Evolutionary conservation across 768 basidiomycete species (phyloP).

Genomic region (Kwoniella newhampshirensis): DNA sequence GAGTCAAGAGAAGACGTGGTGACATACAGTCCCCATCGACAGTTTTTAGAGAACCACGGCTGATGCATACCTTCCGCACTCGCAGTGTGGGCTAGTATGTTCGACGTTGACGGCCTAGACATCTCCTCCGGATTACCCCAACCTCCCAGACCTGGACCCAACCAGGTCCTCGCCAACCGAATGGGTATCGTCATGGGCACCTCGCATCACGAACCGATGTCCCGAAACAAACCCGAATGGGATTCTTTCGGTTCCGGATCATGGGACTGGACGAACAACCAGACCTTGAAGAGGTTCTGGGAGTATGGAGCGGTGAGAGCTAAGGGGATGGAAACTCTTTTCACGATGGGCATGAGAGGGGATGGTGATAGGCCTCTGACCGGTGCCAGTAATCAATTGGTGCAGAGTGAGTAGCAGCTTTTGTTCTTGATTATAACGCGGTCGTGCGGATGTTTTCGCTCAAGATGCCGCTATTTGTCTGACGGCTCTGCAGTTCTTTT

Average conservation of each 20-base stretch:
- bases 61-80: neutral
- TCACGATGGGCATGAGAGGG: conserved; percentile 69
- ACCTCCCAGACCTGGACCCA: conserved; percentile 62
- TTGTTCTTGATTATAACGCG: too few relatives aligned
- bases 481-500: too few relatives aligned
- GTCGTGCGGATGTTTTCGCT: too few relatives aligned
- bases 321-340: conserved; percentile 64
- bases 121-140: conserved; percentile 56
- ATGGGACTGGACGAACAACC: conserved; percentile 64
- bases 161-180: conserved; percentile 64
- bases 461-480: too few relatives aligned
- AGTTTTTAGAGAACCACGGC: too few relatives aligned
- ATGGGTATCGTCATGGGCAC: conserved; percentile 74
- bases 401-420: conserved; percentile 33
- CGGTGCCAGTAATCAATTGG: conserved; percentile 39
- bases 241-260: conserved; percentile 60
- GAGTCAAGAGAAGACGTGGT: too few relatives aligned
- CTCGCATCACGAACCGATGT: conserved; percentile 72
- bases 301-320: conserved; percentile 63
- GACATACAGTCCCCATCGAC: too few relatives aligned
- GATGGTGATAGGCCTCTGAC: conserved; percentile 53
- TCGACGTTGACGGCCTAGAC: conserved; percentile 31
- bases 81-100: conserved; percentile 32
- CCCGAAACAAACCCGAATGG: conserved; percentile 69
- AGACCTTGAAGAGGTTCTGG: conserved; percentile 66